phyloP scores from a whole-genome alignment of 164 flowering plant species.

The Stephania japonica region DNA sequence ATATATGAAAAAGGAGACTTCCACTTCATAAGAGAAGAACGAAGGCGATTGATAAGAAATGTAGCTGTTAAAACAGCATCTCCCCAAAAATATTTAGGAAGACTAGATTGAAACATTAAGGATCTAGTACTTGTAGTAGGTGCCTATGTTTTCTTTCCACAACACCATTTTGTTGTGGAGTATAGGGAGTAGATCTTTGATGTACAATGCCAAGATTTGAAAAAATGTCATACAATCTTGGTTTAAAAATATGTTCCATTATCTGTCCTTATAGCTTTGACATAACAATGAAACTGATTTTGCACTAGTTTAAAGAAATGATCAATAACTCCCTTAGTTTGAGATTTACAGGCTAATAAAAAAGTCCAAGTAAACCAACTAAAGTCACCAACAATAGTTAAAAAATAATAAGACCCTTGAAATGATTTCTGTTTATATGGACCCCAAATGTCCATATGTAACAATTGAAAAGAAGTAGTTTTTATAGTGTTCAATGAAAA shows the following conservation, averaged over 20 bases:
- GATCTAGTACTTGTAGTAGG: neutral
- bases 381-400: too few species aligned
- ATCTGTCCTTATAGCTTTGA: neutral
- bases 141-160: conserved; percentile 1
- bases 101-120: neutral
- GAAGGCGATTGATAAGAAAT: neutral
- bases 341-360: too few species aligned
- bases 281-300: too few species aligned
- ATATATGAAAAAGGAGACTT: neutral
- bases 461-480: neutral
- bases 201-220: neutral
- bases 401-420: too few species aligned
- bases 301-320: too few species aligned
- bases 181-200: neutral
- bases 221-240: neutral
- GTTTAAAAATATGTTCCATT: neutral
- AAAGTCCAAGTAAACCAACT: too few species aligned
- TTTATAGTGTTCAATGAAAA: neutral
- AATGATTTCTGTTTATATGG: neutral
- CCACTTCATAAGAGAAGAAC: neutral
- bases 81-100: neutral
- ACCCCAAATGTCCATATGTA: conserved; percentile 2
- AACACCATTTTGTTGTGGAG: conserved; percentile 2
- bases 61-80: neutral
- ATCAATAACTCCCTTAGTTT: too few species aligned